Conservation (phyloP, 352 stramenopile genomes). For the Plasmopara viticola region DNA sequence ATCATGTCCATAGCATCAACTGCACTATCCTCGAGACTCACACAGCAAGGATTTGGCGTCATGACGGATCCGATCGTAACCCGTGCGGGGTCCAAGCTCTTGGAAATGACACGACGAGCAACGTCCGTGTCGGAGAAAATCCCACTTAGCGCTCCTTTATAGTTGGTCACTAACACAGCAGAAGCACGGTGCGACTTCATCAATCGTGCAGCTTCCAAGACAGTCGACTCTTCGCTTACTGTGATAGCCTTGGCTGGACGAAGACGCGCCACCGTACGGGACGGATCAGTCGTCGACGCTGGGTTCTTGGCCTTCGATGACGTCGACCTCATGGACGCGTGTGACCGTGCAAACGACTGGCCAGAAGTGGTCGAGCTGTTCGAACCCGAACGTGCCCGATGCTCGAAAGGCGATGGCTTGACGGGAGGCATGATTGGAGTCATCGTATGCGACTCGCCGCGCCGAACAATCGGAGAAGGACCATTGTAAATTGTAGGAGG, state of each 20-base stretch:
- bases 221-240: slow-evolving; percentile 60
- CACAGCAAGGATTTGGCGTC: slow-evolving; percentile 79
- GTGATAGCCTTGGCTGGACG: slow-evolving; percentile 87
- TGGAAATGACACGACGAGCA: slow-evolving; percentile 72
- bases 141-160: slow-evolving; percentile 81
- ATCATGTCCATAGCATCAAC: slow-evolving; percentile 82
- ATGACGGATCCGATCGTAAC: slow-evolving; percentile 76
- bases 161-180: slow-evolving; percentile 89
- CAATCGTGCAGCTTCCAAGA: slow-evolving; percentile 84
- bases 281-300: slow-evolving; percentile 34
- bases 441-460: slow-evolving; percentile 20
- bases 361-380: slow-evolving; percentile 70
- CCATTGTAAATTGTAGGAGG: slow-evolving; percentile 35
- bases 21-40: slow-evolving; percentile 76
- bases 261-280: slow-evolving; percentile 68
- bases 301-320: slow-evolving; percentile 69
- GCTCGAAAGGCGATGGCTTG: slow-evolving; percentile 25
- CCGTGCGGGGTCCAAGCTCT: slow-evolving; percentile 56
- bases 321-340: slow-evolving; percentile 73
- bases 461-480: slow-evolving; percentile 18
- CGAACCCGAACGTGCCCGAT: slow-evolving; percentile 56
- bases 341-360: slow-evolving; percentile 74
- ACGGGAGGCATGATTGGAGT: slow-evolving; percentile 20
- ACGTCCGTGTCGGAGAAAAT: slow-evolving; percentile 94
- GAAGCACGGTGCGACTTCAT: slow-evolving; percentile 89